Evolutionary conservation across 1,284 basidiomycete genomes (phyloP), one percentile per base, ranked within the genome.

Genomic region (Agaricales sp.): DNA sequence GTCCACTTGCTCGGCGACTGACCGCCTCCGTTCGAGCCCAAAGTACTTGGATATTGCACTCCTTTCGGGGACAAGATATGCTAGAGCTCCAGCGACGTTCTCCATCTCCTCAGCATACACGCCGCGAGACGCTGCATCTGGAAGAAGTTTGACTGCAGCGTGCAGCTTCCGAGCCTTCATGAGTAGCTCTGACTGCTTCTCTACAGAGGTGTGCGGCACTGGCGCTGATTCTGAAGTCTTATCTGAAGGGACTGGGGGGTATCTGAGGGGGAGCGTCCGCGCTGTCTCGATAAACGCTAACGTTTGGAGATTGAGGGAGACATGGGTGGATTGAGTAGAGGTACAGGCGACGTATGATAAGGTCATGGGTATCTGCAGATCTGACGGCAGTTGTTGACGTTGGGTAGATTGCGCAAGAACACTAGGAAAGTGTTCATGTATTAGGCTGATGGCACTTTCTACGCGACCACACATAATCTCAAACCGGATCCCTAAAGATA

Each of bases 1-100:
- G 55, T 93, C 87, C 48, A 95, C 82, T 65, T 92, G 87, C 51
- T 89, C 84, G 1, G 91, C 91, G 3, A 94, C 74, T 3, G 78
- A 78, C 55, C 87, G 82, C 48, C 91, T 74, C 51, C 89, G 68
- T 51, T 77, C 77, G 60, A 83, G 80, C 47, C 75, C 73, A 51
- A 94, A 63, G 61, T 92, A 92, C 46, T 71, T 75, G 13, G 77
- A 68, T 54, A 89, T 69, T 43, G 71, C 76, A 53, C 84, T 86
- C 45, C 70, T 70, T 61, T 90, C 86, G 0, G 90, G 84, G 2
- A 80, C 71, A 20, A 69, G 71, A 60, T 92, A 93, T 3, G 83
- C 87, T 35, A 95, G 69, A 23, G 94, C 63, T 0, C 82, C 84
- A 14, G 77, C 74, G 2, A 94, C 87, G 52, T 80, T 75, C 47